Evolutionary conservation across 352 stramenopile species (phyloP).

Genomic region (Globisporangium parvum): DNA sequence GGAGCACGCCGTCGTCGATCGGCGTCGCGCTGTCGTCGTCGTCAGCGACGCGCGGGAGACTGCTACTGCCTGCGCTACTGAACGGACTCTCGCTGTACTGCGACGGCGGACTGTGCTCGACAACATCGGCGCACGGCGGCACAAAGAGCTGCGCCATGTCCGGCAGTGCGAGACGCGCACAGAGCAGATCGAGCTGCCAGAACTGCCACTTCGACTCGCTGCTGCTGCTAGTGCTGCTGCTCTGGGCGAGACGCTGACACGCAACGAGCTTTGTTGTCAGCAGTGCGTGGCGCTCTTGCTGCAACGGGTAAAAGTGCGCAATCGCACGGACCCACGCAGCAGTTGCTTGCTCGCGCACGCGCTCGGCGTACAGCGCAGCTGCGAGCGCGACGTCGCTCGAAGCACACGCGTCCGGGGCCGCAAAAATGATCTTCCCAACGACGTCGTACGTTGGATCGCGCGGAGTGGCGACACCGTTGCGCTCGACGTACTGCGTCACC

Average conservation of each 20-base stretch:
- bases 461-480: slow-evolving; percentile 12
- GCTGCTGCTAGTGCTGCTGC: too few species aligned
- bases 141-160: slow-evolving; percentile 79
- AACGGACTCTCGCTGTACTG: slow-evolving; percentile 11
- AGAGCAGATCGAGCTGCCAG: slow-evolving; percentile 76
- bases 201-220: slow-evolving; percentile 44
- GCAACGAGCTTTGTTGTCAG: slow-evolving; percentile 45
- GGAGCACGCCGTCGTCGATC: slow-evolving; percentile 64
- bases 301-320: slow-evolving; percentile 66
- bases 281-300: slow-evolving; percentile 53
- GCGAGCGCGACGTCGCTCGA: slow-evolving; percentile 32
- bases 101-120: slow-evolving; percentile 36
- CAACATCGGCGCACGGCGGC: slow-evolving; percentile 51
- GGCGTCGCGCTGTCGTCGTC: slow-evolving; percentile 28
- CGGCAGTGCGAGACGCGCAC: slow-evolving; percentile 59
- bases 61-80: slow-evolving; percentile 4
- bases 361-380: slow-evolving; percentile 38
- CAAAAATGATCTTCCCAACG: slow-evolving; percentile 41
- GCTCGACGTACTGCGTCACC: slow-evolving; percentile 44
- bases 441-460: slow-evolving; percentile 21
- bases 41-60: slow-evolving; percentile 6
- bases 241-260: slow-evolving; percentile 33
- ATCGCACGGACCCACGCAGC: slow-evolving; percentile 66
- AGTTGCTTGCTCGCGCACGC: slow-evolving; percentile 65
- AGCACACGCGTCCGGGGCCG: slow-evolving; percentile 19